These are phyloP conservation scores for Kuraishia floccosa DNA, from an alignment of 805 yeast genomes.

Conservation along the genomic window DNA sequence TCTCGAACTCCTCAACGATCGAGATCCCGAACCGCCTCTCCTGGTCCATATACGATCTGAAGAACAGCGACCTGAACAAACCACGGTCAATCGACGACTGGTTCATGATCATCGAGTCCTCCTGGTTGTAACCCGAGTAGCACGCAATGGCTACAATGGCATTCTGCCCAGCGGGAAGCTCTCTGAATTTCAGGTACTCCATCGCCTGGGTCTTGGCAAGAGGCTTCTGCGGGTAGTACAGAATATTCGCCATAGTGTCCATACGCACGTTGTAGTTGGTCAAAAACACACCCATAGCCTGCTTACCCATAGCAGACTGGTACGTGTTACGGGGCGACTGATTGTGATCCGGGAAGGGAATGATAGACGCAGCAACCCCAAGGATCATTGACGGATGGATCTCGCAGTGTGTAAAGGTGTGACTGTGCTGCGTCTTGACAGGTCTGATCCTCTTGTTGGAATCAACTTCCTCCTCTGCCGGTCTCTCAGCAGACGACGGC, in stretches of 20 bases:
- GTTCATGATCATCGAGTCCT: constrained; percentile 99
- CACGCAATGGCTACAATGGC: constrained; percentile 98
- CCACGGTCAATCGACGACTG: constrained; percentile 97
- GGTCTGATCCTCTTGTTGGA: constrained; percentile 81
- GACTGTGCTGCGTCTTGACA: constrained; percentile 32
- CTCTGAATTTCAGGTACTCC: constrained; percentile 96
- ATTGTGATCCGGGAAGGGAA: constrained; percentile 99
- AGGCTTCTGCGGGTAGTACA: constrained; percentile 97
- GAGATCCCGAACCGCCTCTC: constrained; percentile 98
- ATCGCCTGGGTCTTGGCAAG: constrained; percentile 95
- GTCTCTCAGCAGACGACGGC: constrained; percentile 28
- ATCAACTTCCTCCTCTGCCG: constrained; percentile 34
- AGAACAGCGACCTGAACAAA: constrained; percentile 87
- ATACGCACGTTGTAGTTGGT: constrained; percentile 94
- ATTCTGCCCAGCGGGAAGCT: constrained; percentile 97
- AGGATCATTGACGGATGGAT: constrained; percentile 98
- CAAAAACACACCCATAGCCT: constrained; percentile 98
- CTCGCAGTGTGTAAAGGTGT: constrained; percentile 96
- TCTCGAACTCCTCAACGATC: constrained; percentile 94
- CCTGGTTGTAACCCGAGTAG: constrained; percentile 98
- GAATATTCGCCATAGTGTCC: constrained; percentile 99
- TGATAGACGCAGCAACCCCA: constrained; percentile 97
- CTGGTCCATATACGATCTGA: constrained; percentile 97
- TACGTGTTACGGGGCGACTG: constrained; percentile 99
- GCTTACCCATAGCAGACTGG: constrained; percentile 99